A percentile compares a stretch with the other conserved stretches of the same genome.
Conservation (phyloP, 2,329 filamentous ascomycete genomes). For the Trichoderma asperellum region DNA sequence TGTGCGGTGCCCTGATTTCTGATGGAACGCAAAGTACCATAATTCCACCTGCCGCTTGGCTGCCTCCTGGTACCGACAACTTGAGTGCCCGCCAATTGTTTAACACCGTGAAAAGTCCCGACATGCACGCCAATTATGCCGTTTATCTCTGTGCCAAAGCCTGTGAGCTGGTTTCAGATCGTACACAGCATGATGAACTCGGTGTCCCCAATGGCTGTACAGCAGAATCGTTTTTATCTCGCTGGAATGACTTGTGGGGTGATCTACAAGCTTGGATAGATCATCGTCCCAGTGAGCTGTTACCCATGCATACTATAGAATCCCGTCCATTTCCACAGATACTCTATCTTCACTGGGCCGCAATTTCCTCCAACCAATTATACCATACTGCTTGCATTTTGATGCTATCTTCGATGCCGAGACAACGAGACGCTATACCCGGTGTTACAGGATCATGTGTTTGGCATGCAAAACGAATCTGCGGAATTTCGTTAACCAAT, state of each 20-base stretch:
- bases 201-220: slow-evolving; percentile 51
- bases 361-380: slow-evolving; percentile 60
- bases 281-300: slow-evolving; percentile 51
- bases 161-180: slow-evolving; percentile 54
- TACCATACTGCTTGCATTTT: slow-evolving; percentile 61
- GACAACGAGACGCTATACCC: slow-evolving; percentile 26
- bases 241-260: slow-evolving; percentile 55
- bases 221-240: slow-evolving; percentile 44
- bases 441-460: slow-evolving; percentile 43
- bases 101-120: slow-evolving; percentile 38
- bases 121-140: slow-evolving; percentile 63
- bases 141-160: slow-evolving; percentile 59
- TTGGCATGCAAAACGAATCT: slow-evolving; percentile 52
- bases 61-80: slow-evolving; percentile 1
- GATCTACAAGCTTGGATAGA: slow-evolving; percentile 54
- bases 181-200: slow-evolving; percentile 53
- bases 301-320: slow-evolving; percentile 49
- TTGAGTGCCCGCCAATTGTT: neutral
- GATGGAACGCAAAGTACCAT: slow-evolving; percentile 19
- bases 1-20: slow-evolving; percentile 15
- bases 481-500: slow-evolving; percentile 48
- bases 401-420: slow-evolving; percentile 47
- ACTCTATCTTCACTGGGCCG: slow-evolving; percentile 57
- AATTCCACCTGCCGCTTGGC: slow-evolving; percentile 4
- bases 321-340: slow-evolving; percentile 55